Evolutionary conservation across 2,329 filamentous ascomycete genomes (phyloP).

Genomic region (Leptographium lundbergii): DNA sequence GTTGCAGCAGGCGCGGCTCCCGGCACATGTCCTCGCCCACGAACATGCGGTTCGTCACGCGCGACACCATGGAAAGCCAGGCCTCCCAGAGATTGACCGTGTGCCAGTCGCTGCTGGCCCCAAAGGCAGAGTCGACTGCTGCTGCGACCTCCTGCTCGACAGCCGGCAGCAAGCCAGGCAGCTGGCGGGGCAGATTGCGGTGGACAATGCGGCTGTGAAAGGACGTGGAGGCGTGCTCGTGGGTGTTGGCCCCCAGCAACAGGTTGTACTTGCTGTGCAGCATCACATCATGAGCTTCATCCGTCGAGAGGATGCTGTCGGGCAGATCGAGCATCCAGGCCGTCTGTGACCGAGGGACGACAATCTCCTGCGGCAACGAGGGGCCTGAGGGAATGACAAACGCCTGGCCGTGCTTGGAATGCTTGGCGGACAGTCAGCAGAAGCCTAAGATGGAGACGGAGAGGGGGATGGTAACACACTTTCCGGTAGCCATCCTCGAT

Average conservation of each 20-base stretch:
- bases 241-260: slow-evolving; percentile 19
- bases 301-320: slow-evolving; percentile 27
- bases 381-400: slow-evolving; percentile 30
- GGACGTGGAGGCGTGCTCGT: slow-evolving; percentile 13
- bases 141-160: slow-evolving; percentile 26
- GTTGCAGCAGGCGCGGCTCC: slow-evolving; percentile 31
- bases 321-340: slow-evolving; percentile 34
- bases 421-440: slow-evolving; percentile 15
- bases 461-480: slow-evolving; percentile 13
- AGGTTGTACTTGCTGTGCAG: slow-evolving; percentile 30
- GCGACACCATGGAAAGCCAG: slow-evolving; percentile 28
- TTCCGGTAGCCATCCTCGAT: slow-evolving; percentile 29
- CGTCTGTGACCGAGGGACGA: slow-evolving; percentile 29
- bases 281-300: slow-evolving; percentile 31
- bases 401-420: slow-evolving; percentile 26
- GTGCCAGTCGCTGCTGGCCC: slow-evolving; percentile 18
- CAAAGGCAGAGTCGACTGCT: slow-evolving; percentile 23
- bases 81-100: slow-evolving; percentile 31
- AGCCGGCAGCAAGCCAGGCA: slow-evolving; percentile 25
- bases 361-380: slow-evolving; percentile 27
- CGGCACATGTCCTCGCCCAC: slow-evolving; percentile 26
- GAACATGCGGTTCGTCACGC: slow-evolving; percentile 30
- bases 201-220: slow-evolving; percentile 30
- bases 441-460: not conserved
- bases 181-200: slow-evolving; percentile 28